Conservation (phyloP, 2,329 filamentous ascomycete species). For the Pseudogymnoascus sp. region DNA sequence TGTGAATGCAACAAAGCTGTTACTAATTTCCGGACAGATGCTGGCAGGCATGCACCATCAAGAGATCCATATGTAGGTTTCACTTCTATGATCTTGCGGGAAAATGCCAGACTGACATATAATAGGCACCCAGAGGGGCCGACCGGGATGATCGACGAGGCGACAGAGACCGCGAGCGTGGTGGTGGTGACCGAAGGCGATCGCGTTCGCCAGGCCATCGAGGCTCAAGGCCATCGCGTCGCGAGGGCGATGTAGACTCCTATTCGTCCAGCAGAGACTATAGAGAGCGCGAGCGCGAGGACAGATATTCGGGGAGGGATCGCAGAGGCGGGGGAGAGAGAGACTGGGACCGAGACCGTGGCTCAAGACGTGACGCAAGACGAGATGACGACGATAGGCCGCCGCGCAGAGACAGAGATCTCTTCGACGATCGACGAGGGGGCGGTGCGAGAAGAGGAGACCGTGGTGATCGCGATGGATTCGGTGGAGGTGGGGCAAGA, state of each 20-base stretch:
- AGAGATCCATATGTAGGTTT: slow-evolving; percentile 46
- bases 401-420: slow-evolving; percentile 49
- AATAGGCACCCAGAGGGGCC: slow-evolving; percentile 18
- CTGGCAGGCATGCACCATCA: slow-evolving; percentile 39
- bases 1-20: slow-evolving; percentile 21
- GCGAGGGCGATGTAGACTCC: slow-evolving; percentile 70
- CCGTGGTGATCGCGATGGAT: slow-evolving; percentile 32
- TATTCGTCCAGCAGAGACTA: slow-evolving; percentile 93
- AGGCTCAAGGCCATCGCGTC: slow-evolving; percentile 56
- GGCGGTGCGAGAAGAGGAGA: slow-evolving; percentile 38
- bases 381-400: slow-evolving; percentile 59
- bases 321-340: slow-evolving; percentile 57
- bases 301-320: slow-evolving; percentile 71
- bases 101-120: slow-evolving; percentile 21
- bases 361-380: slow-evolving; percentile 53
- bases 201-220: slow-evolving; percentile 80
- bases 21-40: slow-evolving; percentile 38
- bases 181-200: slow-evolving; percentile 59
- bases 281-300: slow-evolving; percentile 86
- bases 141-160: slow-evolving; percentile 33
- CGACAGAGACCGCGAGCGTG: slow-evolving; percentile 39
- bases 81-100: slow-evolving; percentile 1
- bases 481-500: slow-evolving; percentile 40
- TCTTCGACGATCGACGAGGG: slow-evolving; percentile 55
- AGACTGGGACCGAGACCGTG: slow-evolving; percentile 68